Evolutionary conservation across 306 rosid species (phyloP).

Genomic region (Nissolia schottii): DNA sequence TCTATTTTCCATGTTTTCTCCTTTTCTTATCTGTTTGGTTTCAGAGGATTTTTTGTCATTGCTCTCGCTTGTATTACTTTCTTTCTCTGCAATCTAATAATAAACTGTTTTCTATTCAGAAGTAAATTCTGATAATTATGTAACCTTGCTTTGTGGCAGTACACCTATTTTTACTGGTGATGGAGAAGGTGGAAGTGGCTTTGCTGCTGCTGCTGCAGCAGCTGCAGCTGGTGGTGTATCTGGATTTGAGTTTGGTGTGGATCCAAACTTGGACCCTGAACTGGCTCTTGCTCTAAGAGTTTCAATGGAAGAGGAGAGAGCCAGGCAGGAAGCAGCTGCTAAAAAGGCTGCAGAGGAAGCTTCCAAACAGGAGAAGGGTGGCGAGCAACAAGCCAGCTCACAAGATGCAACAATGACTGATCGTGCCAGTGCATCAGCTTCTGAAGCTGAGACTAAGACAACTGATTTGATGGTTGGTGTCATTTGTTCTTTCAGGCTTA

Average conservation of each 20-base stretch:
- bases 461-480: constrained; percentile 56
- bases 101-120: background rate
- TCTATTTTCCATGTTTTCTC: background rate
- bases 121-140: background rate
- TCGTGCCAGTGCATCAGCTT: constrained; percentile 48
- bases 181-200: constrained; percentile 96
- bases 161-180: constrained; percentile 97
- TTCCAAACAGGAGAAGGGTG: constrained; percentile 71
- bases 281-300: constrained; percentile 99
- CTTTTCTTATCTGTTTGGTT: background rate
- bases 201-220: constrained; percentile 90
- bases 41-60: background rate
- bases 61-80: background rate
- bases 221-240: constrained; percentile 89
- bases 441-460: constrained; percentile 69
- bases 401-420: constrained; percentile 92
- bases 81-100: background rate
- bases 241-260: constrained; percentile 97
- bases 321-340: constrained; percentile 99
- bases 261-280: constrained; percentile 98
- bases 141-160: constrained; percentile 40
- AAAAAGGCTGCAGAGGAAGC: constrained; percentile 92
- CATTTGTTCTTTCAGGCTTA: constrained; percentile 2
- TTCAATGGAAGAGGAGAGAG: constrained; percentile 99
- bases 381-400: constrained; percentile 62